Evolutionary conservation across 495 filamentous ascomycete species (phyloP).

Genomic region (Amphirosellinia nigrospora): DNA sequence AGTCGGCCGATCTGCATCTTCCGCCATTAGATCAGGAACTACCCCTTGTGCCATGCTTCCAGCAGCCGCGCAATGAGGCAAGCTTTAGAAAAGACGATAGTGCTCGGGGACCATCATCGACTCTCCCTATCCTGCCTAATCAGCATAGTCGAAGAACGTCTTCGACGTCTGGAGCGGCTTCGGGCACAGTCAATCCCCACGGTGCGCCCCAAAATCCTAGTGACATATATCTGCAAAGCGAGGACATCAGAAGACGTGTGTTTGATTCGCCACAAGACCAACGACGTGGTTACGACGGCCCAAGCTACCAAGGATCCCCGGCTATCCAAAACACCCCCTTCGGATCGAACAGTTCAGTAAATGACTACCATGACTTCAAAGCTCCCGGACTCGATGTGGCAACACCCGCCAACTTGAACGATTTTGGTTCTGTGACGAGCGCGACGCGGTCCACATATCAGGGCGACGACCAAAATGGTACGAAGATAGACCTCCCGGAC

Average conservation of each 20-base stretch:
- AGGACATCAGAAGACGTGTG: constrained; percentile 38
- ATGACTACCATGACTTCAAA: constrained; percentile 25
- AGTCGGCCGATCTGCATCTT: constrained; percentile 36
- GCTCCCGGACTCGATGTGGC: constrained; percentile 1
- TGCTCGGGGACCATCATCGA: not conserved
- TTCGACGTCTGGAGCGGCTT: constrained; percentile 2
- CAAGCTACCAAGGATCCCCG: constrained; percentile 23
- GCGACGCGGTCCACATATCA: constrained; percentile 11
- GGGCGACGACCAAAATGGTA: constrained; percentile 1
- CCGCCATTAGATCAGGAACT: constrained; percentile 34
- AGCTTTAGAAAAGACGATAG: constrained; percentile 27
- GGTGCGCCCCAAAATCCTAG: constrained; percentile 40
- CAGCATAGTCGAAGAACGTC: constrained; percentile 15
- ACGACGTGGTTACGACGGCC: constrained; percentile 22
- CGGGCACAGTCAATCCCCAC: constrained; percentile 34
- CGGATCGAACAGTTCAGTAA: constrained; percentile 32
- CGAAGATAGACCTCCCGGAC: constrained; percentile 20
- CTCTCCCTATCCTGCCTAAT: constrained; percentile 6
- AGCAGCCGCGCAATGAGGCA: constrained; percentile 30
- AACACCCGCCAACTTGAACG: constrained; percentile 10
- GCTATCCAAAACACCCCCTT: constrained; percentile 30
- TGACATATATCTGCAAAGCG: constrained; percentile 40
- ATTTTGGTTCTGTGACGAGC: constrained; percentile 10
- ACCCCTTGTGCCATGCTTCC: constrained; percentile 30
- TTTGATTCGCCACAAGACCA: constrained; percentile 32